A percentile compares a stretch with the other conserved stretches of the same genome.
These are phyloP conservation scores for Sugiyamaella novakii DNA, from an alignment of 1,139 yeast genomes.

Conservation along the genomic window DNA sequence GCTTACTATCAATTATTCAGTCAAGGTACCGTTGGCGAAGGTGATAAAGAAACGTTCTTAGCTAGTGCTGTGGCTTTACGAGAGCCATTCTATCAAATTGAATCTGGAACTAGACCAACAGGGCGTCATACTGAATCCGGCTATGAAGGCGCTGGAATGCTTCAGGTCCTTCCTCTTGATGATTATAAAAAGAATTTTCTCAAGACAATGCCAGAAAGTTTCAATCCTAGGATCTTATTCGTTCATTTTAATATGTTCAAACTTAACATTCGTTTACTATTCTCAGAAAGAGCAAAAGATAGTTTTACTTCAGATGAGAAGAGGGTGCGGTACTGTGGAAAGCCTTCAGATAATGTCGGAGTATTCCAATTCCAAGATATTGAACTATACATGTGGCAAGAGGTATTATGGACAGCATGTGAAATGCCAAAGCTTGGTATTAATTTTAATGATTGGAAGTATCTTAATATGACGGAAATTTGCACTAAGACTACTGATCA, in stretches of 20 bases:
- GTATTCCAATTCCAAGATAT: slow-evolving; percentile 49
- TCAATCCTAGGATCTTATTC: slow-evolving; percentile 41
- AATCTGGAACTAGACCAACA: slow-evolving; percentile 54
- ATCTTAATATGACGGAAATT: slow-evolving; percentile 44
- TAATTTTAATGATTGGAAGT: slow-evolving; percentile 50
- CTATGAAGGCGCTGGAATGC: slow-evolving; percentile 69
- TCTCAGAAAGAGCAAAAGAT: slow-evolving; percentile 25
- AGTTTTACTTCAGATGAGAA: slow-evolving; percentile 49
- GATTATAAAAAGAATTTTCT: slow-evolving; percentile 47
- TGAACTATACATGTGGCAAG: slow-evolving; percentile 62
- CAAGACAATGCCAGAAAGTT: slow-evolving; percentile 38
- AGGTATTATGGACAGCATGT: slow-evolving; percentile 60
- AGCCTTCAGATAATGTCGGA: slow-evolving; percentile 49
- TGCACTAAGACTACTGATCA: slow-evolving; percentile 38
- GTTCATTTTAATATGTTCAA: slow-evolving; percentile 69
- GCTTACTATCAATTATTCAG: slow-evolving; percentile 80
- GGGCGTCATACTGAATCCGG: slow-evolving; percentile 32
- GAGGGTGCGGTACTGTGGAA: slow-evolving; percentile 56
- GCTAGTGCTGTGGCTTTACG: slow-evolving; percentile 71
- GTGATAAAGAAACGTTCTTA: slow-evolving; percentile 83
- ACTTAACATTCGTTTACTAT: slow-evolving; percentile 51
- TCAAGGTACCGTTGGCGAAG: slow-evolving; percentile 87
- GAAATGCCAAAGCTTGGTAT: slow-evolving; percentile 45
- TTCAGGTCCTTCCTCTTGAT: slow-evolving; percentile 64
- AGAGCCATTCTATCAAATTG: slow-evolving; percentile 66